A percentile compares a stretch with the other conserved stretches of the same genome.
These are phyloP conservation scores for Otatea glauca DNA, from an alignment of 176 grass and related monocot genomes.

Conservation along the genomic window DNA sequence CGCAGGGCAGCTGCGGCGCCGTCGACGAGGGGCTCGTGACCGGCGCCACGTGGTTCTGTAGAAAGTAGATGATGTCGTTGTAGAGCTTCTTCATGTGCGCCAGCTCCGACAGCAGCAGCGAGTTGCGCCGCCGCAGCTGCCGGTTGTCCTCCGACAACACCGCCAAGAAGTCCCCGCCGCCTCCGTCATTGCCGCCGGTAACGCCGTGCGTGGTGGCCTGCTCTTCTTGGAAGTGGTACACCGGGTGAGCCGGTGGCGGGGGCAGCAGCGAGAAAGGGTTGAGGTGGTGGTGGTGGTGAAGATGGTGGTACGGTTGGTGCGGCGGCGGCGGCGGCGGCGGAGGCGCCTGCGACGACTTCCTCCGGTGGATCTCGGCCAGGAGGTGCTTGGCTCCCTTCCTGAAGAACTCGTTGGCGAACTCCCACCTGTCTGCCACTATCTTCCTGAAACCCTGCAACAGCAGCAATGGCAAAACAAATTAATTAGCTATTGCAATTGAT, in stretches of 20 bases:
- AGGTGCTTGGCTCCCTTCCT: conserved; percentile 90
- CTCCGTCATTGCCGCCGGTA: not conserved
- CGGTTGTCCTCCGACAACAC: conserved; percentile 90
- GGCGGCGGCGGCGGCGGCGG: conserved; percentile 41
- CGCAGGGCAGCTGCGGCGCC: not conserved
- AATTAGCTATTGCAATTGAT: not conserved
- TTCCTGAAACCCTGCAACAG: conserved; percentile 87
- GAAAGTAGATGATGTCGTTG: conserved; percentile 93
- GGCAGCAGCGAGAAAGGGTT: conserved; percentile 57
- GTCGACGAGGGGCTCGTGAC: conserved; percentile 44
- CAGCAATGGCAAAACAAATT: not conserved
- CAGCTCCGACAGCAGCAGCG: conserved; percentile 80
- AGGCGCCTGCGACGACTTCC: conserved; percentile 67
- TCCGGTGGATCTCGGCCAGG: conserved; percentile 83
- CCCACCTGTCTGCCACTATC: conserved; percentile 92
- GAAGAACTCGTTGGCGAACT: conserved; percentile 97
- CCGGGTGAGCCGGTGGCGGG: conserved; percentile 38
- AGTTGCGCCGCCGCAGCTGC: conserved; percentile 77
- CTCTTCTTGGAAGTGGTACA: conserved; percentile 54
- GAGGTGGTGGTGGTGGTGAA: conserved; percentile 41
- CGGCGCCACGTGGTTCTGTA: conserved; percentile 81
- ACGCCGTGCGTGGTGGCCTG: not conserved
- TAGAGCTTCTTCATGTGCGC: conserved; percentile 98
- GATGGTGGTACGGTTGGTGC: conserved; percentile 40
- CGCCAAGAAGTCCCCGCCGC: conserved; percentile 59